Percentiles rank a stretch among this genome's conserved stretches.
These are phyloP conservation scores for Malassezia furfur DNA, from an alignment of 1,284 basidiomycete species.

Conservation along the genomic window DNA sequence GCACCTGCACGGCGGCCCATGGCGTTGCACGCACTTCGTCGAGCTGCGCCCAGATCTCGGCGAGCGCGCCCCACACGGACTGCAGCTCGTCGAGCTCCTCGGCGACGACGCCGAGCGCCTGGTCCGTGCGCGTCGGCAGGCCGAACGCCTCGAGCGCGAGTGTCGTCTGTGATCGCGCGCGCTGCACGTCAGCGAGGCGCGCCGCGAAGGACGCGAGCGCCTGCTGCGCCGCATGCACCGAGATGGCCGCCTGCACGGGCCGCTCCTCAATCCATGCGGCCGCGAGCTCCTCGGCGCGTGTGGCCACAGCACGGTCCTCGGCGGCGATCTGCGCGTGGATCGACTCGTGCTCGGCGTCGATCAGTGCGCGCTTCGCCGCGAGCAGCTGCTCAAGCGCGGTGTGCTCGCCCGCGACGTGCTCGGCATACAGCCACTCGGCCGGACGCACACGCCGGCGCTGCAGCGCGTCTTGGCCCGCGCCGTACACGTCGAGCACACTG, in stretches of 20 bases:
- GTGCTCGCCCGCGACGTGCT: constrained; percentile 95
- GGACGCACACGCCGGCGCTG: constrained; percentile 95
- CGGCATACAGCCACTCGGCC: constrained; percentile 91
- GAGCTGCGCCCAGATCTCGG: constrained; percentile 91
- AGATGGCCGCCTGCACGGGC: constrained; percentile 89
- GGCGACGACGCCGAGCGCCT: constrained; percentile 80
- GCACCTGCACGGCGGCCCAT: constrained; percentile 77
- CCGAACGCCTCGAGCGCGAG: constrained; percentile 93
- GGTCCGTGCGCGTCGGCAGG: constrained; percentile 79
- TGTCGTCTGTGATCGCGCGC: constrained; percentile 86
- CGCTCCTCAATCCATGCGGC: constrained; percentile 90
- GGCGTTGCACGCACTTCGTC: constrained; percentile 74
- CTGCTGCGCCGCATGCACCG: constrained; percentile 88
- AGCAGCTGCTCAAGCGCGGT: constrained; percentile 95
- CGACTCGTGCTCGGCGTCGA: constrained; percentile 93
- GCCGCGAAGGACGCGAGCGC: constrained; percentile 87
- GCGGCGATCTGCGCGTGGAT: constrained; percentile 97
- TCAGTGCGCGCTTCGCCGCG: constrained; percentile 92
- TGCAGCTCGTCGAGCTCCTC: constrained; percentile 94
- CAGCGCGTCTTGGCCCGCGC: constrained; percentile 86
- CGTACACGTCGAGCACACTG: constrained; percentile 82
- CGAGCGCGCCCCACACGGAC: constrained; percentile 95
- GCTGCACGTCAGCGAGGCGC: constrained; percentile 75
- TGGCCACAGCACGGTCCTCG: constrained; percentile 77
- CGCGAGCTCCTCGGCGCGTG: constrained; percentile 67